Evolutionary conservation across 129 eudicot genomes (phyloP).

Genomic region (Silybum marianum): DNA sequence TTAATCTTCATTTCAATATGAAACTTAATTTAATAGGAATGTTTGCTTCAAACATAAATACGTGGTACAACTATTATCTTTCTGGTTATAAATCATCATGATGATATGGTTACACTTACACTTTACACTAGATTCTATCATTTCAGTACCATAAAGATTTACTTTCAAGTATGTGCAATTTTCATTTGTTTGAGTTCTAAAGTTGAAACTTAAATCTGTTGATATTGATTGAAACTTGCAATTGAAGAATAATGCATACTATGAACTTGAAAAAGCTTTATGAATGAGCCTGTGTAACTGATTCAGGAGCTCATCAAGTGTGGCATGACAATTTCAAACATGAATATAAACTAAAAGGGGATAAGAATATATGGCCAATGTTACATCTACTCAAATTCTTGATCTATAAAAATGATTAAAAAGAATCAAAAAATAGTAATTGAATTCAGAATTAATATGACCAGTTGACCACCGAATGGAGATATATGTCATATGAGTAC

Average conservation of each 20-base stretch:
- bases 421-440: neutral
- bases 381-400: neutral
- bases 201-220: constrained; percentile 3
- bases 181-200: constrained; percentile 12
- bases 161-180: constrained; percentile 6
- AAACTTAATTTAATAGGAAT: neutral
- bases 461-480: neutral
- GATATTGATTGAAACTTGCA: neutral
- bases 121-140: neutral
- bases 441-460: neutral
- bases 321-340: neutral
- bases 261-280: neutral
- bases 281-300: neutral
- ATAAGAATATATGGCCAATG: neutral
- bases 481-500: constrained; percentile 9
- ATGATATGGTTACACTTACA: constrained; percentile 10
- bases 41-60: neutral
- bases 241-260: neutral
- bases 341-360: neutral
- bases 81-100: neutral
- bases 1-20: neutral
- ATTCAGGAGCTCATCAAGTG: neutral
- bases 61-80: neutral
- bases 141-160: neutral
- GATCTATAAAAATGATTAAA: neutral